A percentile compares a stretch with the other conserved stretches of the same genome.
Evolutionary conservation across 2,329 filamentous ascomycete species (phyloP).

Genomic region (Aspergillus pseudonomiae): DNA sequence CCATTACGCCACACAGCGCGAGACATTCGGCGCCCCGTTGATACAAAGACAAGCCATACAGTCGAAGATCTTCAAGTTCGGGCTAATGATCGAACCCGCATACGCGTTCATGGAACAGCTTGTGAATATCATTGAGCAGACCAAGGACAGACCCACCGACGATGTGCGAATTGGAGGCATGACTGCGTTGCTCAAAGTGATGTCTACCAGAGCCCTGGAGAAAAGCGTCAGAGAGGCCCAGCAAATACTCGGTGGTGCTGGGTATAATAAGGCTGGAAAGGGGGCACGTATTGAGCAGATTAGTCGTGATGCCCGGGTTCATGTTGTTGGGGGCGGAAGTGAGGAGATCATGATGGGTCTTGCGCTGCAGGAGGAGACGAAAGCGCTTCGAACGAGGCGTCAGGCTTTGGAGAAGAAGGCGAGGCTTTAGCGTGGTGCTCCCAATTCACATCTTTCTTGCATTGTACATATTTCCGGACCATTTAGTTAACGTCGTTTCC

Average conservation of each 20-base stretch:
- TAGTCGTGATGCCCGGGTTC: conserved; percentile 55
- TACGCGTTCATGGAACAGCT: conserved; percentile 66
- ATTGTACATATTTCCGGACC: background rate
- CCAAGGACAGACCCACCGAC: conserved; percentile 41
- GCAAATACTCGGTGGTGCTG: conserved; percentile 58
- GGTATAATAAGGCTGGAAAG: conserved; percentile 54
- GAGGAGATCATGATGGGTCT: conserved; percentile 46
- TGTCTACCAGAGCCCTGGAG: conserved; percentile 57
- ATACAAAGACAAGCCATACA: conserved; percentile 63
- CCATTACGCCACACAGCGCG: conserved; percentile 65
- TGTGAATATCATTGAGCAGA: conserved; percentile 56
- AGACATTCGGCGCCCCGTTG: conserved; percentile 64
- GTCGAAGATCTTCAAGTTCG: conserved; percentile 62
- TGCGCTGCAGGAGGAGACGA: conserved; percentile 35
- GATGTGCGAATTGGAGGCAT: conserved; percentile 53
- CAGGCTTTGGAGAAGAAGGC: conserved; percentile 32
- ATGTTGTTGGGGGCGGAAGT: conserved; percentile 45
- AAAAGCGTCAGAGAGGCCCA: conserved; percentile 59
- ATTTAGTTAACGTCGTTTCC: background rate
- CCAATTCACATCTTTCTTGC: background rate
- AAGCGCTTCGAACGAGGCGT: conserved; percentile 31
- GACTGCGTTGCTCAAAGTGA: conserved; percentile 56
- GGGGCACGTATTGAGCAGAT: conserved; percentile 58
- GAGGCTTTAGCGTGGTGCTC: conserved; percentile 20
- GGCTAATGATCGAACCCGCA: conserved; percentile 62